Percentiles rank a stretch among this genome's conserved stretches.
phyloP scores from a whole-genome alignment of 208 protist genomes.

The Tritrichomonas foetus region DNA sequence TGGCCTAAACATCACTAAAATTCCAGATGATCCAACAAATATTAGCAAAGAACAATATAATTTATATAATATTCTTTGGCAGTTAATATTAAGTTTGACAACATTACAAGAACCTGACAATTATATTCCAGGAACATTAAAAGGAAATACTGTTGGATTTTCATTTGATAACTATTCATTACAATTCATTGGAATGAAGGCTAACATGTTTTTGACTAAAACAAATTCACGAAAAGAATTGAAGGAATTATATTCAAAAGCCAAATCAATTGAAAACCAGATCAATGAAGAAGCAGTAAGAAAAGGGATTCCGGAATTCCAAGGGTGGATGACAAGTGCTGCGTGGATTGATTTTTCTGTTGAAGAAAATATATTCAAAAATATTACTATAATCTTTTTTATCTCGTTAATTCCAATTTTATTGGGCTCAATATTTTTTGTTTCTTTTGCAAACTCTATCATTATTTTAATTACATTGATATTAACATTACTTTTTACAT shows the following conservation, averaged over 20 bases:
- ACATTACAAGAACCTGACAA: not conserved
- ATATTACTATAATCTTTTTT: not conserved
- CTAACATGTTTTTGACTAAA: not conserved
- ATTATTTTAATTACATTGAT: not conserved
- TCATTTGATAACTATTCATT: not conserved
- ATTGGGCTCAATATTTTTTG: not conserved
- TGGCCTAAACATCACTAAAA: not conserved
- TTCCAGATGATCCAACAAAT: not conserved
- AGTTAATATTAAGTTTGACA: not conserved
- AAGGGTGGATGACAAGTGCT: not conserved
- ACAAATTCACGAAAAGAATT: no score
- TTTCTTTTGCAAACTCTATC: not conserved
- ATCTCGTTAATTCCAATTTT: not conserved
- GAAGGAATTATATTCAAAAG: not conserved
- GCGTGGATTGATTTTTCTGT: not conserved
- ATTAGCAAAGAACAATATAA: not conserved
- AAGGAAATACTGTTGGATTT: not conserved
- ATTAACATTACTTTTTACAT: not conserved
- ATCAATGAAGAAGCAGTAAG: not conserved
- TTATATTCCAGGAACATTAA: not conserved
- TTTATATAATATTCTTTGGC: not conserved
- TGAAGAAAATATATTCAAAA: not conserved
- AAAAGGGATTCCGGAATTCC: not conserved
- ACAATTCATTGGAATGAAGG: not conserved
- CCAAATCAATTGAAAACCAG: not conserved